Base-by-base conservation (phyloP, 2,329 filamentous ascomycete species). In the Aspergillus japonicus region DNA sequence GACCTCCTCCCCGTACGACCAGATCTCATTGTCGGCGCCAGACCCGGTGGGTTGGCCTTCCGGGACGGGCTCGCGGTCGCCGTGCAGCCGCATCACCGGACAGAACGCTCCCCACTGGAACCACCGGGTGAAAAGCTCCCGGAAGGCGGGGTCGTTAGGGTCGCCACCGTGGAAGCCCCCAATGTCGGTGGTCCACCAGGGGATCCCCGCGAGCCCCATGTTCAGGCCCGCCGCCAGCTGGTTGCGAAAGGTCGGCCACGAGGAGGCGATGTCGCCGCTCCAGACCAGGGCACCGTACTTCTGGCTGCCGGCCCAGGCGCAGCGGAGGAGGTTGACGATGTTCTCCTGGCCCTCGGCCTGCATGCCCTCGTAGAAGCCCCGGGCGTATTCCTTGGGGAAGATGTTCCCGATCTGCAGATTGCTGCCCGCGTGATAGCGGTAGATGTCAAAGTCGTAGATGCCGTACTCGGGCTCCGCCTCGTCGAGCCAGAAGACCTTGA, bases 171-270 rank as follows among this genome's bases (percentile, higher is more conserved):
- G 87, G 67, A 90, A 89, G 0, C 87, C 87, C 1, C 87, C 87
- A 55, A 89, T 89, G 65, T 89, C 87, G 0, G 87, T 89, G 0
- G 87, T 89, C 85, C 85, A 89, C 86, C 86, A 89, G 0, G 85
- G 82, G 10, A 89, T 79, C 0, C 87, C 87, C 0, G 85, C 79
- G 4, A 89, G 73, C 0, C 85, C 87, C 83, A 88, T 88, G 68
- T 87, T 87, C 21, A 89, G 74, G 0, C 87, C 87, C 0, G 87
- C 87, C 0, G 84, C 79, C 2, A 89, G 75, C 69, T 89, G 86
- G 59, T 84, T 81, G 3, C 83, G 80, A 51, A 89, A 78, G 26
- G 80, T 85, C 2, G 71, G 72, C 87, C 87, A 89, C 0, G 83
- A 86, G 0, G 82, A 85, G 0, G 86, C 87, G 59, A 89, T 87